Conservation (phyloP, 2,329 filamentous ascomycete genomes). For the Penicillium sp. region DNA sequence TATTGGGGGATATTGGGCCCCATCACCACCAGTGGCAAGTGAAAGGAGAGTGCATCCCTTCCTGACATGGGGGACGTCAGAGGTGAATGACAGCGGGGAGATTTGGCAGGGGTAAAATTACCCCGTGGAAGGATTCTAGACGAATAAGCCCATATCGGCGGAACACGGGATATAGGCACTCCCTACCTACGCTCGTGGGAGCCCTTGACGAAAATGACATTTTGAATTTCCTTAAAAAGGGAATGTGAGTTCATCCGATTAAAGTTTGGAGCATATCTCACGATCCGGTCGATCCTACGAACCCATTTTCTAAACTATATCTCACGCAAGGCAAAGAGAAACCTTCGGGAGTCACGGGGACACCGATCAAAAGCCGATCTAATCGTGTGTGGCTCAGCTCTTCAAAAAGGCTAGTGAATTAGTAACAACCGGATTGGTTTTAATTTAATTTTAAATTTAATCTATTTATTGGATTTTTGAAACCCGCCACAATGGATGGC, state of each 20-base stretch:
- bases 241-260: neutral
- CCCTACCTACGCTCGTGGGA: neutral
- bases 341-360: neutral
- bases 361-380: constrained; percentile 4
- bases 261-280: neutral
- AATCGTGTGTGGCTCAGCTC: constrained; percentile 21
- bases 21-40: neutral
- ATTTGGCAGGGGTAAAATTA: neutral
- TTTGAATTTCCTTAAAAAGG: neutral
- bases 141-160: neutral
- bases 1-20: neutral
- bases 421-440: neutral
- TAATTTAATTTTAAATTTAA: neutral
- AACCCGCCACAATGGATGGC: neutral
- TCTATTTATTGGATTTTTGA: neutral
- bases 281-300: constrained; percentile 4
- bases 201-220: neutral
- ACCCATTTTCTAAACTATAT: constrained; percentile 2
- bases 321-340: neutral
- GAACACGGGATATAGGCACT: neutral
- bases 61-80: neutral
- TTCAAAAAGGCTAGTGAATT: neutral
- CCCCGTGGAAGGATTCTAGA: neutral
- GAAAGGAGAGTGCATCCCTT: neutral
- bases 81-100: neutral